Conservation (phyloP, 768 basidiomycete species). For the Exidia glandulosa region DNA sequence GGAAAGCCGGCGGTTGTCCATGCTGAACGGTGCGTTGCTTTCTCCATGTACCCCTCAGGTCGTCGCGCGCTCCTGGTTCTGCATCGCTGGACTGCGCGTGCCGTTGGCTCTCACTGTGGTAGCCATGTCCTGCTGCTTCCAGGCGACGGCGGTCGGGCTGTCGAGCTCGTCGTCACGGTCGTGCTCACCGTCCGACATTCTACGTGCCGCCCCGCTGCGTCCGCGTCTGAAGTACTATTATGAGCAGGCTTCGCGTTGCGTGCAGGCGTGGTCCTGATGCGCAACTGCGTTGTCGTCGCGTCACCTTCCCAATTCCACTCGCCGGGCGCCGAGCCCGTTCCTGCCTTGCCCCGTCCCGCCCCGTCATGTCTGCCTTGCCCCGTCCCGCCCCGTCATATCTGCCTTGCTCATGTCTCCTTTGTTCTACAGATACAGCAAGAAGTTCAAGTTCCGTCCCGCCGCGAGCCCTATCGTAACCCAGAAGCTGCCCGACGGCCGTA, state of each 20-base stretch:
- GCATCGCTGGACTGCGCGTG: no score
- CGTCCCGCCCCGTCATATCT: neutral
- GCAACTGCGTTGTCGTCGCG: no score
- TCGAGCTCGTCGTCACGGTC: no score
- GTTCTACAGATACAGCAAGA: slow-evolving; percentile 60
- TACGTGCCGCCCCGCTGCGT: no score
- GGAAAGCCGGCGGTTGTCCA: slow-evolving; percentile 40
- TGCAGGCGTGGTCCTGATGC: no score
- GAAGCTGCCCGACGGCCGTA: slow-evolving; percentile 55
- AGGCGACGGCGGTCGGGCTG: no score
- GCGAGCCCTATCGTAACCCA: slow-evolving; percentile 79
- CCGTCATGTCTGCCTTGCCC: neutral
- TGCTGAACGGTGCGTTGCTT: slow-evolving; percentile 44
- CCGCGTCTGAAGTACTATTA: no score
- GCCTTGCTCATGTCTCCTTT: neutral
- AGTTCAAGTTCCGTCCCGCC: slow-evolving; percentile 72
- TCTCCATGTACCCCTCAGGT: neutral
- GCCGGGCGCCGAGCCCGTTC: neutral
- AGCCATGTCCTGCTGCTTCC: no score
- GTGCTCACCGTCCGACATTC: no score
- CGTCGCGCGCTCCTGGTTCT: neutral
- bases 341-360: neutral
- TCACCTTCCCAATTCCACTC: no score
- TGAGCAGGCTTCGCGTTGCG: no score
- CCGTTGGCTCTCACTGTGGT: no score